Evolutionary conservation across 306 rosid genomes (phyloP).

Genomic region (Alnus rubra): DNA sequence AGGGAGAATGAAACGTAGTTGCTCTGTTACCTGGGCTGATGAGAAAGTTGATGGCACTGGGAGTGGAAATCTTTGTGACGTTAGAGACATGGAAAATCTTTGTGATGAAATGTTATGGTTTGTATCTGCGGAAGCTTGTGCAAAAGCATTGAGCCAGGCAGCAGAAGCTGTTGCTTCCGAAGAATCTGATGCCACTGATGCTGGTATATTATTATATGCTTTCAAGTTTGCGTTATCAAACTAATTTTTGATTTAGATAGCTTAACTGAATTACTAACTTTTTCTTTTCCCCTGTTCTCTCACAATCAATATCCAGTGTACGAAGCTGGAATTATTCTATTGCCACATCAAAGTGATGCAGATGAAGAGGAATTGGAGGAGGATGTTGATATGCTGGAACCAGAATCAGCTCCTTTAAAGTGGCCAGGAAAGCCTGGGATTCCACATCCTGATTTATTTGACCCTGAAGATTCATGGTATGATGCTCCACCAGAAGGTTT

Average conservation of each 20-base stretch:
- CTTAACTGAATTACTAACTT: not conserved
- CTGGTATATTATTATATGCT: slow-evolving; percentile 53
- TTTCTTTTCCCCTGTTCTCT: slow-evolving; percentile 17
- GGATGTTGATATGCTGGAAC: slow-evolving; percentile 45
- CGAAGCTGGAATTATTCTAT: slow-evolving; percentile 74
- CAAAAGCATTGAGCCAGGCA: slow-evolving; percentile 68
- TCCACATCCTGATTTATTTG: slow-evolving; percentile 55
- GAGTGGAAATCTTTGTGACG: slow-evolving; percentile 49
- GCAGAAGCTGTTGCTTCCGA: slow-evolving; percentile 72
- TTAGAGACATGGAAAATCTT: slow-evolving; percentile 50
- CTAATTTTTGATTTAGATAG: slow-evolving; percentile 25
- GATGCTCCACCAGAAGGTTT: slow-evolving; percentile 90
- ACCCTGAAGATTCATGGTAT: slow-evolving; percentile 74
- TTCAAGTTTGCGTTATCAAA: slow-evolving; percentile 3
- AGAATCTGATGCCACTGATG: slow-evolving; percentile 51
- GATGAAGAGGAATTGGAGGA: slow-evolving; percentile 41
- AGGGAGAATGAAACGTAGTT: slow-evolving; percentile 53
- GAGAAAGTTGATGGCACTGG: slow-evolving; percentile 41
- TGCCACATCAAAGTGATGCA: slow-evolving; percentile 45
- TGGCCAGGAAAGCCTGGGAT: slow-evolving; percentile 68
- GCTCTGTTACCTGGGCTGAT: slow-evolving; percentile 93
- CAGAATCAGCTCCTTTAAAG: slow-evolving; percentile 50
- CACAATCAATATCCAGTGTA: slow-evolving; percentile 51
- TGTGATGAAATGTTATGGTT: slow-evolving; percentile 38
- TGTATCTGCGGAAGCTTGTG: slow-evolving; percentile 87